Conservation (phyloP, 1,284 basidiomycete genomes). For the Pseudomicrostroma phylloplanum region DNA sequence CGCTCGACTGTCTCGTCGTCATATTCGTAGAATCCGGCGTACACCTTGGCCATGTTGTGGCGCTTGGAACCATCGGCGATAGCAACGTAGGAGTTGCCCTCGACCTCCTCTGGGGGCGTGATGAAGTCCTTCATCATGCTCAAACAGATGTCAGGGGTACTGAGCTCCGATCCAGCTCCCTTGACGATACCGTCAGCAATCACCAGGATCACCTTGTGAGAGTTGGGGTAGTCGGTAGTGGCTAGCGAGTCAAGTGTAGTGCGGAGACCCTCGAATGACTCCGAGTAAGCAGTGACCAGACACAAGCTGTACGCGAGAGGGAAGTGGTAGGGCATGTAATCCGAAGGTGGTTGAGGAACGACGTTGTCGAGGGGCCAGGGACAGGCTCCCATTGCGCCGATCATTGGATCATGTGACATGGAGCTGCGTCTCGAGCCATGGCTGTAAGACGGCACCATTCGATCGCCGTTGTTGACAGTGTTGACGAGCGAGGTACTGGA, state of each 20-base stretch:
- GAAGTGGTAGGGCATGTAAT: slow-evolving; percentile 93
- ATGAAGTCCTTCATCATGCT: slow-evolving; percentile 97
- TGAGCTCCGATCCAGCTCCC: slow-evolving; percentile 57
- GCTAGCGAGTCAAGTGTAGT: slow-evolving; percentile 96
- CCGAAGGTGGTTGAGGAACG: slow-evolving; percentile 81
- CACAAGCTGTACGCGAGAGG: slow-evolving; percentile 89
- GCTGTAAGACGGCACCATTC: slow-evolving; percentile 16
- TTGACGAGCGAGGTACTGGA: slow-evolving; percentile 69
- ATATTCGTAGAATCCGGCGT: slow-evolving; percentile 94
- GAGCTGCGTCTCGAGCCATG: slow-evolving; percentile 37
- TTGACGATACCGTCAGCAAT: slow-evolving; percentile 99
- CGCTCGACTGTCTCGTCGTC: slow-evolving; percentile 84
- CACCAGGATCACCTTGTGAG: slow-evolving; percentile 89
- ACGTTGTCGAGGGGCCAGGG: slow-evolving; percentile 88
- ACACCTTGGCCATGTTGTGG: slow-evolving; percentile 99
- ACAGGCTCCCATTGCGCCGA: slow-evolving; percentile 38
- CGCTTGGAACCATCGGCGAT: slow-evolving; percentile 98
- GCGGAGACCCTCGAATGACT: slow-evolving; percentile 89
- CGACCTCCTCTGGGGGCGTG: slow-evolving; percentile 75
- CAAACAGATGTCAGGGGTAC: slow-evolving; percentile 78
- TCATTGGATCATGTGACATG: slow-evolving; percentile 26
- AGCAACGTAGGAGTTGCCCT: slow-evolving; percentile 91
- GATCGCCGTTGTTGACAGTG: slow-evolving; percentile 8
- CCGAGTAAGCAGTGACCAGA: slow-evolving; percentile 96
- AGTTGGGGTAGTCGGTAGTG: slow-evolving; percentile 97